Conservation (phyloP, 805 yeast genomes). For the Candida oleophila region DNA sequence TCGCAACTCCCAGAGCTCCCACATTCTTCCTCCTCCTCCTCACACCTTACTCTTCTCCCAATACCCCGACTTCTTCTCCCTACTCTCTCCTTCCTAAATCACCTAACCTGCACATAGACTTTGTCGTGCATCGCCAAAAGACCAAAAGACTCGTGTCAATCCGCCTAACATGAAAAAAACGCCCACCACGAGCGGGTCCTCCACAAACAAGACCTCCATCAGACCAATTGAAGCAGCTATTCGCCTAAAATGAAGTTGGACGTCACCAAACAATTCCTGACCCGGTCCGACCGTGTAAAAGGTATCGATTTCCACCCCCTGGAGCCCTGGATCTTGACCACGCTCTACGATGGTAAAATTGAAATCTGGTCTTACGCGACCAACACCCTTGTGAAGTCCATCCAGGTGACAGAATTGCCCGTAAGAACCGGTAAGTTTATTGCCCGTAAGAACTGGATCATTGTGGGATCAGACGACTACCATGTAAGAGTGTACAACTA, state of each 20-base stretch:
- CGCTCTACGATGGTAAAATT: conserved; percentile 85
- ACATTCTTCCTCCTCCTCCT: no score
- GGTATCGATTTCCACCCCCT: conserved; percentile 97
- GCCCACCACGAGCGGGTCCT: not conserved
- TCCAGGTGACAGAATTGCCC: conserved; percentile 95
- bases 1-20: no score
- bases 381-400: conserved; percentile 74
- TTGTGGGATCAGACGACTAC: conserved; percentile 95
- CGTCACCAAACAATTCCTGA: conserved; percentile 73
- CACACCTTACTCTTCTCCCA: no score
- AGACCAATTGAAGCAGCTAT: not conserved
- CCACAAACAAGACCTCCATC: no score
- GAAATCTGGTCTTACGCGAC: conserved; percentile 97
- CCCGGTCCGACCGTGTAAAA: conserved; percentile 95
- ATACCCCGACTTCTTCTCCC: not conserved
- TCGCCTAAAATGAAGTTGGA: conserved; percentile 36
- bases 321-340: conserved; percentile 94
- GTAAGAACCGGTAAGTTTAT: conserved; percentile 93
- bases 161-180: not conserved
- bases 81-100: not conserved
- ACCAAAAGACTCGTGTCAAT: not conserved
- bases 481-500: conserved; percentile 90
- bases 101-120: not conserved
- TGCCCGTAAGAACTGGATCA: conserved; percentile 96
- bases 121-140: not conserved